These are phyloP conservation scores for Ilyonectria sp. DNA, from an alignment of 2,329 filamentous ascomycete genomes.

Conservation along the genomic window DNA sequence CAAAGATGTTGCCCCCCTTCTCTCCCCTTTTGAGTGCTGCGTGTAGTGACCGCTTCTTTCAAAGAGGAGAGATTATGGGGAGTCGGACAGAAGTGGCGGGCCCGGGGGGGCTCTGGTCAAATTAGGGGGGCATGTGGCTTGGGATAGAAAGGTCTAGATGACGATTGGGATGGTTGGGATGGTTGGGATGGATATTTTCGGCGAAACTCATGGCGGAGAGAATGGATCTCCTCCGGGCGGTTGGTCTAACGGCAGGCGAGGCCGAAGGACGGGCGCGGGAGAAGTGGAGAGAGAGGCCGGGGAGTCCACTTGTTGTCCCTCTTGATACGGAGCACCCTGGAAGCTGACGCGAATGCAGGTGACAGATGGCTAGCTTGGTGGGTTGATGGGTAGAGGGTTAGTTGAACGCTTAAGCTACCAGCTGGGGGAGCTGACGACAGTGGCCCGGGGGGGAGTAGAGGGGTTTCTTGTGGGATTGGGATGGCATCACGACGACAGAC, in stretches of 20 bases:
- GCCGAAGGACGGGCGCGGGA: neutral
- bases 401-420: neutral
- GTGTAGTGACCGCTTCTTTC: conserved; percentile 19
- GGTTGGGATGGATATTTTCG: conserved; percentile 11
- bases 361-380: neutral
- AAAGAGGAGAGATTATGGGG: conserved; percentile 11
- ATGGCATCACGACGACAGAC: neutral
- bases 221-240: neutral
- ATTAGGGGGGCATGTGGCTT: conserved; percentile 29
- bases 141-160: conserved; percentile 2
- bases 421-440: neutral
- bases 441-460: neutral
- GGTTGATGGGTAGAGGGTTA: neutral
- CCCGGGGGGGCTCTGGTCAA: neutral
- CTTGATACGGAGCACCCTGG: neutral
- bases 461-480: neutral
- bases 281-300: conserved; percentile 1
- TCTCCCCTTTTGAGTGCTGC: neutral
- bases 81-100: conserved; percentile 3
- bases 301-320: conserved; percentile 18
- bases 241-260: neutral
- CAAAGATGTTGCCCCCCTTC: neutral
- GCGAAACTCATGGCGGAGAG: conserved; percentile 4
- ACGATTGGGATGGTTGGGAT: conserved; percentile 8
- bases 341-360: neutral